A percentile compares a stretch with the other conserved stretches of the same genome.
Conservation (phyloP, 352 stramenopile species). For the Pythium phragmiticola region DNA sequence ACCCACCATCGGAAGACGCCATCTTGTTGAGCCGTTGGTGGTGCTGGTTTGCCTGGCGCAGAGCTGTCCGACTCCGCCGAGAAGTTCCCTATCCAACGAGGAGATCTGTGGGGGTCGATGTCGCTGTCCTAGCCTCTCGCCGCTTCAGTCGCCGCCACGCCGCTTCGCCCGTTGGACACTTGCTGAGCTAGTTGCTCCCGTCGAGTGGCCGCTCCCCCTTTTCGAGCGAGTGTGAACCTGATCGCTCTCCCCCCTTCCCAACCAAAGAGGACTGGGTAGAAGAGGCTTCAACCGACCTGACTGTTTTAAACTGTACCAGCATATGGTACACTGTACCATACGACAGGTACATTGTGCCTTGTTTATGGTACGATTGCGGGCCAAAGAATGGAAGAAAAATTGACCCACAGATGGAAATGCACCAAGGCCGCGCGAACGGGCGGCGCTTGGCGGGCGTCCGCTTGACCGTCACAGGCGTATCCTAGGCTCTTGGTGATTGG, state of each 20-base stretch:
- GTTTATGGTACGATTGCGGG: not conserved
- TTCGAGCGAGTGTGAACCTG: not conserved
- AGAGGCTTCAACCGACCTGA: slow-evolving; percentile 22
- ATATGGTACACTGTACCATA: slow-evolving; percentile 7
- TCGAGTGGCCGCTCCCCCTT: slow-evolving; percentile 13
- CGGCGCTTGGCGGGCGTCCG: not conserved
- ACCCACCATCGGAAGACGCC: slow-evolving; percentile 35
- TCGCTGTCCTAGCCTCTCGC: not conserved
- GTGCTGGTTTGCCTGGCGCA: slow-evolving; percentile 1
- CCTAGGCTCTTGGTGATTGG: not conserved
- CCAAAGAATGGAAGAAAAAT: slow-evolving; percentile 8
- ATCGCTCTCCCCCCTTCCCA: slow-evolving; percentile 16
- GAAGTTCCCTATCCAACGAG: slow-evolving; percentile 1
- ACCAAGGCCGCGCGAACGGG: not conserved
- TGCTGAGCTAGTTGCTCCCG: not conserved
- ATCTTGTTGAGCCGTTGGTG: slow-evolving; percentile 9
- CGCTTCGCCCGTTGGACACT: not conserved
- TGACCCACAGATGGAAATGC: not conserved
- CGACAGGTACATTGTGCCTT: slow-evolving; percentile 5
- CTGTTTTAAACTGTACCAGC: slow-evolving; percentile 26
- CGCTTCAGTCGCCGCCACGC: not conserved
- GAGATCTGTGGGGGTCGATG: not conserved
- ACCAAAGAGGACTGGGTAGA: slow-evolving; percentile 11
- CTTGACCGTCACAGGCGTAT: slow-evolving; percentile 2
- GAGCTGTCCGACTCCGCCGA: not conserved